Percentiles rank a stretch among this genome's conserved stretches.
phyloP scores from a whole-genome alignment of 129 eudicot species.

The Gnaphalium uliginosum region DNA sequence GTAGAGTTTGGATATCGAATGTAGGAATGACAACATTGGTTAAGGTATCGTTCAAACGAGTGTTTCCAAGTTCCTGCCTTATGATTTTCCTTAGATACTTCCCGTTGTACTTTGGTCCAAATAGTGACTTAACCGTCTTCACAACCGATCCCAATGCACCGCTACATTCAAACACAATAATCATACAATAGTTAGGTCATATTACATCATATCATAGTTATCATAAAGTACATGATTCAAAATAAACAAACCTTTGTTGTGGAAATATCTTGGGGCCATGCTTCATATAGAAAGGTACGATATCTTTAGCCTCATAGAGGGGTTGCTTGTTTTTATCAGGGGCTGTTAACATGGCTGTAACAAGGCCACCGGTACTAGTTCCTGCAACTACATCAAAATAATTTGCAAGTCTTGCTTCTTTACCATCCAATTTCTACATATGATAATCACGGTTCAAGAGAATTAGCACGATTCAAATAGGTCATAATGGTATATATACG shows the following conservation, averaged over 20 bases:
- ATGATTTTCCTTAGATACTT: constrained; percentile 42
- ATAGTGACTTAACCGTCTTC: constrained; percentile 11
- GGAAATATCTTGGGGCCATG: constrained; percentile 65
- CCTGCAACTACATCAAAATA: constrained; percentile 68
- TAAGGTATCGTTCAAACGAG: constrained; percentile 45
- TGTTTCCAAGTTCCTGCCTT: constrained; percentile 38
- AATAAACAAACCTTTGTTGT: constrained; percentile 32
- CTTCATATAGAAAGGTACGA: constrained; percentile 48
- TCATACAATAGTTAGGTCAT: not conserved
- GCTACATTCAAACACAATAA: constrained; percentile 10
- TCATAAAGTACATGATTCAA: not conserved
- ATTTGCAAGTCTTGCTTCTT: constrained; percentile 64
- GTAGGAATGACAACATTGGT: constrained; percentile 73
- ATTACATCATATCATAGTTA: not conserved
- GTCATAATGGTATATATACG: not conserved
- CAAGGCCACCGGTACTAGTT: constrained; percentile 65
- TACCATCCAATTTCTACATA: constrained; percentile 54
- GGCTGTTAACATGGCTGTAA: constrained; percentile 62
- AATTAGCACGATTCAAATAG: not conserved
- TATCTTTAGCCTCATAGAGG: constrained; percentile 60
- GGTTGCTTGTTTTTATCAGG: constrained; percentile 57
- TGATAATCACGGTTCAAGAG: not conserved
- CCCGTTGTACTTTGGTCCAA: constrained; percentile 60
- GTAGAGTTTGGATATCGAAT: constrained; percentile 54
- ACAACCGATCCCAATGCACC: constrained; percentile 28